These are phyloP conservation scores for Fusarium odoratissimum DNA, from an alignment of 2,329 filamentous ascomycete genomes.

Conservation along the genomic window DNA sequence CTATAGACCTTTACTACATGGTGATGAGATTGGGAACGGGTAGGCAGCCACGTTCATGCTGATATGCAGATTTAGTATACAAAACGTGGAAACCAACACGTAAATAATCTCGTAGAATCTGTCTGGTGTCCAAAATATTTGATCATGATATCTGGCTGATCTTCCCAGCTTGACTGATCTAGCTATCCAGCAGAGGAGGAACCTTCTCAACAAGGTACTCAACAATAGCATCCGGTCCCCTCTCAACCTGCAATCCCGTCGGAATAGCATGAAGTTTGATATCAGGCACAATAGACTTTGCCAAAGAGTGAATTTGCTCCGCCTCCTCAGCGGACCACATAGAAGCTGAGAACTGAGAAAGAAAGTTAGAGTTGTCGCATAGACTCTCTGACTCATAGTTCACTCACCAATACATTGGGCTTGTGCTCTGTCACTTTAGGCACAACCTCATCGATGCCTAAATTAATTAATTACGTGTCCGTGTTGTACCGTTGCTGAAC, in stretches of 20 bases:
- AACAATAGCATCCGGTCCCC: slow-evolving; percentile 12
- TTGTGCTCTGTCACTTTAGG: slow-evolving; percentile 15
- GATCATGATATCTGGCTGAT: accelerated
- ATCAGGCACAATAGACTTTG: slow-evolving; percentile 15
- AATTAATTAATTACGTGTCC: accelerated
- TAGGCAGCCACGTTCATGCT: neutral
- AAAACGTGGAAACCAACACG: accelerated
- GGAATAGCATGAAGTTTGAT: slow-evolving; percentile 18
- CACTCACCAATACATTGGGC: slow-evolving; percentile 1
- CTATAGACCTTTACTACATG: accelerated
- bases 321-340: slow-evolving; percentile 16
- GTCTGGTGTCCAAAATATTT: neutral
- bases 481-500: accelerated
- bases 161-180: neutral
- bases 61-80: too few species aligned
- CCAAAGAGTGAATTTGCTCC: slow-evolving; percentile 9
- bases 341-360: slow-evolving; percentile 6
- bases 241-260: slow-evolving; percentile 8
- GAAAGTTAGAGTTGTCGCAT: accelerated
- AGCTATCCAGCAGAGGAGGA: slow-evolving; percentile 9
- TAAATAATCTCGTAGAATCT: accelerated
- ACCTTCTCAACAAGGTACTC: slow-evolving; percentile 21
- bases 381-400: accelerated
- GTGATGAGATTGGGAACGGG: accelerated
- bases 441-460: slow-evolving; percentile 18